phyloP scores from a whole-genome alignment of 2,329 filamentous ascomycete genomes.

The Pyrenochaeta sp. region DNA sequence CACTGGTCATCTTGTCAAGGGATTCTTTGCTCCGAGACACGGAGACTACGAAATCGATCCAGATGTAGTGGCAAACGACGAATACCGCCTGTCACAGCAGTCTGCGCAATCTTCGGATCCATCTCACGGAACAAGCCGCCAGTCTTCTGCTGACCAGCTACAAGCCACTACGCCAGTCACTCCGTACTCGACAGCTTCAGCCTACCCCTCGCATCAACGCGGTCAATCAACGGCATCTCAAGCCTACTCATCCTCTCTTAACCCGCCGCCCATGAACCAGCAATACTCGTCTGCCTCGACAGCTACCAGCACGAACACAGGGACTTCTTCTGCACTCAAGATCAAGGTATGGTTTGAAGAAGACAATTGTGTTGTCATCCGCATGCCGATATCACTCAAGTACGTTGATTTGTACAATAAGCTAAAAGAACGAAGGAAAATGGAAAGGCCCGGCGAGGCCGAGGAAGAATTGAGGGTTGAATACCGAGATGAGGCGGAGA shows the following conservation, averaged over 20 bases:
- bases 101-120: constrained; percentile 51
- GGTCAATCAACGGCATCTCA: constrained; percentile 47
- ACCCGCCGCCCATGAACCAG: constrained; percentile 47
- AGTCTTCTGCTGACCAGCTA: constrained; percentile 50
- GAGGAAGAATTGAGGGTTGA: constrained; percentile 78
- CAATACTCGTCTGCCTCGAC: constrained; percentile 47
- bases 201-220: constrained; percentile 52
- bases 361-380: constrained; percentile 88
- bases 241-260: constrained; percentile 37
- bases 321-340: constrained; percentile 66
- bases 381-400: constrained; percentile 81
- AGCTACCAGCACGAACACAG: constrained; percentile 34
- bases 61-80: constrained; percentile 66
- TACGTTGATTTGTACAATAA: constrained; percentile 83
- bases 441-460: constrained; percentile 59
- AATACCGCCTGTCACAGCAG: constrained; percentile 75
- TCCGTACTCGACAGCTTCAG: constrained; percentile 44
- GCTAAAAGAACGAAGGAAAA: constrained; percentile 82
- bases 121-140: constrained; percentile 44
- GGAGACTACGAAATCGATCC: constrained; percentile 94
- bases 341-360: constrained; percentile 91
- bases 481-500: constrained; percentile 84
- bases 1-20: constrained; percentile 81
- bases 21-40: constrained; percentile 88
- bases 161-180: constrained; percentile 46